A percentile compares a stretch with the other conserved stretches of the same genome.
Evolutionary conservation across 495 filamentous ascomycete species (phyloP).

Genomic region (Penicillium ucsense): DNA sequence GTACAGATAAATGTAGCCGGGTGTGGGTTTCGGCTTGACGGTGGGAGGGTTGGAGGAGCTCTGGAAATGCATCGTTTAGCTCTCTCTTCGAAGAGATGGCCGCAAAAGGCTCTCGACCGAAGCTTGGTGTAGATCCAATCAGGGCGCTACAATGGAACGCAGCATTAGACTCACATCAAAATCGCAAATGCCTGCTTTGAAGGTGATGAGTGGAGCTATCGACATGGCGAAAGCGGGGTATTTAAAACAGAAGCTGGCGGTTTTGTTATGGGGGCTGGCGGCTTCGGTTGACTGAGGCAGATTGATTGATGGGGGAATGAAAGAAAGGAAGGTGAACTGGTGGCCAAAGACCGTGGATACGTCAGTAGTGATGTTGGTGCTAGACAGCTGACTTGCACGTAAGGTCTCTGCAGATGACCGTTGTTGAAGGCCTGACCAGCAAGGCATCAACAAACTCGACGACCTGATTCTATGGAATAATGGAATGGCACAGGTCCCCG

Average conservation of each 20-base stretch:
- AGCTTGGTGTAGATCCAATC: not conserved
- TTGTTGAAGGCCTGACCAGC: conserved; percentile 10
- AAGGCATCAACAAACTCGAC: not conserved
- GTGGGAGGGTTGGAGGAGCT: conserved; percentile 50
- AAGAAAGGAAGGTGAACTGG: conserved; percentile 2
- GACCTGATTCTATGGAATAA: not conserved
- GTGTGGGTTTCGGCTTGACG: conserved; percentile 56
- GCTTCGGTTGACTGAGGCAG: conserved; percentile 3
- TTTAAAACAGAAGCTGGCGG: not conserved
- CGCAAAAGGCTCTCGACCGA: no score
- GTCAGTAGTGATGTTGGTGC: conserved; percentile 28
- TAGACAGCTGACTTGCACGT: conserved; percentile 16
- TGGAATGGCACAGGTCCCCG: no score
- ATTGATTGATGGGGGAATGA: not conserved
- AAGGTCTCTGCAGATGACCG: conserved; percentile 10
- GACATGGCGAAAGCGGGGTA: conserved; percentile 48
- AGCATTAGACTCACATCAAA: conserved; percentile 54
- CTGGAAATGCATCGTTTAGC: conserved; percentile 20
- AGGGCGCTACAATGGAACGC: conserved; percentile 1
- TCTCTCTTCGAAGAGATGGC: no score
- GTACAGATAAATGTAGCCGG: conserved; percentile 91
- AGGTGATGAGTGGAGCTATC: conserved; percentile 77
- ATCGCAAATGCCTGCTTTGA: conserved; percentile 92
- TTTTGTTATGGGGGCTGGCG: not conserved
- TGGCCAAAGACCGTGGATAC: conserved; percentile 25